Conservation (phyloP, 164 flowering plant genomes). For the Vitis cinerea region DNA sequence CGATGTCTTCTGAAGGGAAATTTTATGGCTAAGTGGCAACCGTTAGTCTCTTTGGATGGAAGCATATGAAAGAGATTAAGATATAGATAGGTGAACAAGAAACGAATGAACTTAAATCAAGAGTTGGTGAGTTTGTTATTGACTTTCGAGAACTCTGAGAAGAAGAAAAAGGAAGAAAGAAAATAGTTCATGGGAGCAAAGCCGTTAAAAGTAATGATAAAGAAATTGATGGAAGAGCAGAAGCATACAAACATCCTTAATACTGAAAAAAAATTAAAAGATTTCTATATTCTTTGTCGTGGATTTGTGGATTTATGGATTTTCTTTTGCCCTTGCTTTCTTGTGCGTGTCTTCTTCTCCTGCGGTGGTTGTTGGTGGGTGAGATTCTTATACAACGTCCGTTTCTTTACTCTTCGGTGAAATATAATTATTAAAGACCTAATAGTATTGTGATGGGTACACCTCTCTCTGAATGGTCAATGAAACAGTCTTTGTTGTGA, state of each 20-base stretch:
- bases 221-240: not conserved
- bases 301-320: not conserved
- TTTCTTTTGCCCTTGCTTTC: constrained; percentile 2
- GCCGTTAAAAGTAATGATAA: not conserved
- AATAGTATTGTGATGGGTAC: too few relatives aligned
- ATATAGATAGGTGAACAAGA: constrained; percentile 36
- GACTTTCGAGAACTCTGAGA: constrained; percentile 15
- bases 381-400: not conserved
- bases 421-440: too few relatives aligned
- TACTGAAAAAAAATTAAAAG: too few relatives aligned
- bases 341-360: constrained; percentile 11
- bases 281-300: too few relatives aligned
- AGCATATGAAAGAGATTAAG: constrained; percentile 10
- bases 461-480: too few relatives aligned
- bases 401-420: too few relatives aligned
- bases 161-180: not conserved
- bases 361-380: constrained; percentile 26
- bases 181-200: too few relatives aligned
- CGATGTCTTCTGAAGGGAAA: not conserved
- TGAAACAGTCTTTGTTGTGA: too few relatives aligned
- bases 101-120: constrained; percentile 9
- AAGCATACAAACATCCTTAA: too few relatives aligned
- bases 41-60: constrained; percentile 17
- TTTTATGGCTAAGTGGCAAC: not conserved
- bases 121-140: constrained; percentile 28